phyloP scores from a whole-genome alignment of 768 basidiomycete species.

The Suillus lakei region DNA sequence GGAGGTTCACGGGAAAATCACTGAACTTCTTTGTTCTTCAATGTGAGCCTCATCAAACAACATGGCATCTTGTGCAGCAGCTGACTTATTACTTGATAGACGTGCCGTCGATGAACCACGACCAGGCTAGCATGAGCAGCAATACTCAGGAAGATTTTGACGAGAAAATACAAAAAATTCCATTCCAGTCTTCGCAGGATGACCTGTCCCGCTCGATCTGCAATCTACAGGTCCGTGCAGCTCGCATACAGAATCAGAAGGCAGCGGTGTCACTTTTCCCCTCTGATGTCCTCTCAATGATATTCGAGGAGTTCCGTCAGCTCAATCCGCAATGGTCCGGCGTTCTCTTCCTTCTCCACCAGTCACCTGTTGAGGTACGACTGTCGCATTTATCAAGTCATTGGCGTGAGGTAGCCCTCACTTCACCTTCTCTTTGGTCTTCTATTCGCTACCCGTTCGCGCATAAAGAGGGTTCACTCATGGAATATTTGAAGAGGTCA shows the following conservation, averaged over 20 bases:
- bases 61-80: not conserved
- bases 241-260: slow-evolving; percentile 35
- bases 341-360: slow-evolving; percentile 36
- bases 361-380: slow-evolving; percentile 37
- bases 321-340: slow-evolving; percentile 36
- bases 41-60: slow-evolving; percentile 21
- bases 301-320: slow-evolving; percentile 37
- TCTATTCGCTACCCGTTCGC: slow-evolving; percentile 36
- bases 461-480: slow-evolving; percentile 32
- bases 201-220: slow-evolving; percentile 30
- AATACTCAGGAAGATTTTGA: slow-evolving; percentile 28
- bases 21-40: slow-evolving; percentile 24
- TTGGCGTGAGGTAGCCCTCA: slow-evolving; percentile 41
- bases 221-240: slow-evolving; percentile 32
- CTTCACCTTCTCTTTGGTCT: slow-evolving; percentile 40
- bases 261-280: slow-evolving; percentile 34
- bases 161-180: slow-evolving; percentile 30
- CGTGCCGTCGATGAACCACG: slow-evolving; percentile 26
- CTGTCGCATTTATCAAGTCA: slow-evolving; percentile 38
- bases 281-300: slow-evolving; percentile 35
- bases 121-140: slow-evolving; percentile 23
- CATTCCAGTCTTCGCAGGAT: slow-evolving; percentile 34
- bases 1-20: slow-evolving; percentile 23
- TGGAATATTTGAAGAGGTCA: slow-evolving; percentile 38
- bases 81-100: slow-evolving; percentile 15